Percentiles rank a stretch among this genome's conserved stretches.
These are phyloP conservation scores for Euphorbia lathyris DNA, from an alignment of 345 rosid species.

Conservation along the genomic window DNA sequence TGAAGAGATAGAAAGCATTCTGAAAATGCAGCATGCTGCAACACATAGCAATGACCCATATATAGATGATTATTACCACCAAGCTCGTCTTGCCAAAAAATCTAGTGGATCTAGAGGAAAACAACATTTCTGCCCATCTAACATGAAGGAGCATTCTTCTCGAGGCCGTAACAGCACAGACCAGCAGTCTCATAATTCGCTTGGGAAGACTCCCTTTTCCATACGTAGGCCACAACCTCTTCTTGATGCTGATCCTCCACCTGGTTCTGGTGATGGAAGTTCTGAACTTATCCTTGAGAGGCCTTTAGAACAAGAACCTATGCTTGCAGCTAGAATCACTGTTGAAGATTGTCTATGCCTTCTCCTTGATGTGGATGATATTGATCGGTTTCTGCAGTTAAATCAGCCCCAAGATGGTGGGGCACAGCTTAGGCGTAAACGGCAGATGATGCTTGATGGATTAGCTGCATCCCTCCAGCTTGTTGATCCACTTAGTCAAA, in stretches of 20 bases:
- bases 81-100: constrained; percentile 74
- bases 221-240: constrained; percentile 68
- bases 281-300: constrained; percentile 58
- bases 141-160: constrained; percentile 71
- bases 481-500: constrained; percentile 82
- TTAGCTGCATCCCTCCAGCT: constrained; percentile 87
- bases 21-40: constrained; percentile 92
- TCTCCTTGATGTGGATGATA: constrained; percentile 85
- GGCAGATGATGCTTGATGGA: constrained; percentile 75
- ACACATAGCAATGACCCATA: constrained; percentile 82
- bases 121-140: constrained; percentile 70
- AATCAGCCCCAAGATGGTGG: constrained; percentile 87
- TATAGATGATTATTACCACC: constrained; percentile 90
- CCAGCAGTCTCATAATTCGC: constrained; percentile 56
- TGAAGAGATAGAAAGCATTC: constrained; percentile 93
- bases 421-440: constrained; percentile 60
- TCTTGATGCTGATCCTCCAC: constrained; percentile 64
- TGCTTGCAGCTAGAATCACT: constrained; percentile 94
- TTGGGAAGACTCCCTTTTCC: constrained; percentile 57
- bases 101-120: constrained; percentile 57
- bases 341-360: constrained; percentile 72
- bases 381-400: constrained; percentile 65
- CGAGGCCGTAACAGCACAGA: constrained; percentile 70
- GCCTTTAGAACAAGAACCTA: constrained; percentile 89
- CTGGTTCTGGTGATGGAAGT: constrained; percentile 50